Evolutionary conservation across 768 basidiomycete species (phyloP), one percentile per base, ranked within the genome.

Genomic region (Termitomyces sp.): DNA sequence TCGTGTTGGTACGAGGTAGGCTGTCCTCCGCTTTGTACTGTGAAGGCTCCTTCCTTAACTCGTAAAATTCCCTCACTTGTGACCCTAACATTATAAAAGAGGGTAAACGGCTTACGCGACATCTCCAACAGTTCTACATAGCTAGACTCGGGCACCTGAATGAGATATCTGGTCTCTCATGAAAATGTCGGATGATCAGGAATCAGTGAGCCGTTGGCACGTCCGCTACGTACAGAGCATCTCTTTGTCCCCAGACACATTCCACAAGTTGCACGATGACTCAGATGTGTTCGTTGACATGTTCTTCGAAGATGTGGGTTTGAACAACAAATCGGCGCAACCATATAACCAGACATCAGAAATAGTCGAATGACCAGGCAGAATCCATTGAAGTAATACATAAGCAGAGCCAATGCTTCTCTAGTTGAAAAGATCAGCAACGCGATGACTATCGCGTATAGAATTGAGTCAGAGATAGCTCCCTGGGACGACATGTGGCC

Each of bases 1-100:
- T n/a, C 61, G 55, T 48, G 59, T 61, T 2, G 57, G 18, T 67
- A 61, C 26, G 63, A 67, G 58, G 66, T 64, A 22, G 44, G n/a
- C 35, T 38, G 16, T n/a, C 48, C 28, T 20, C n/a, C 9, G 4
- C 48, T 24, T n/a, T 18, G 14, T 20, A 32, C 9, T 30, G 30
- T 30, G 30, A 30, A 30, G 30, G 30, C 30, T 30, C 30, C 30
- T 30, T 30, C 30, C 30, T 30, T 6, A 30, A 1, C 5, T 6
- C n/a, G 32, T 22, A 7, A 38, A n/a, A 28, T 44, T 16, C 54
- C 30, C 12, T 35, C n/a, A 24, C 12, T 47, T 45, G 44, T 36
- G 44, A 24, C 5, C 14, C 20, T 10, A 10, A 44, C 9, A 24
- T 56, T 18, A 47, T 56, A 16, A 18, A 24, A 10, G 12, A 43